Evolutionary conservation across 306 rosid species (phyloP).

Genomic region (Astragalus glycyphyllos): DNA sequence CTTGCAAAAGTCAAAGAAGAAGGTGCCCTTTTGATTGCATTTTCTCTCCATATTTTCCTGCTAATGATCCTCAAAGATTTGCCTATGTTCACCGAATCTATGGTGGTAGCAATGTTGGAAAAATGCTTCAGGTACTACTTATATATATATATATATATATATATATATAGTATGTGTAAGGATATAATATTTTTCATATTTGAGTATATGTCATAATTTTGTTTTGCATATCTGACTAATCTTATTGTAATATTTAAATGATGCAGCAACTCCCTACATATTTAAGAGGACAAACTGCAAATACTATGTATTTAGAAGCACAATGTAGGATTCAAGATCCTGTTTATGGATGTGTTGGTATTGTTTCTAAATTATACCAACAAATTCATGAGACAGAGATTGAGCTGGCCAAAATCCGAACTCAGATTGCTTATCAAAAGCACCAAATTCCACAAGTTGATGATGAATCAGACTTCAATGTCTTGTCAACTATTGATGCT

Average conservation of each 20-base stretch:
- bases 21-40: slow-evolving; percentile 78
- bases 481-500: neutral
- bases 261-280: slow-evolving; percentile 57
- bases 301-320: slow-evolving; percentile 66
- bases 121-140: slow-evolving; percentile 67
- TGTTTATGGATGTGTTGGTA: slow-evolving; percentile 70
- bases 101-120: slow-evolving; percentile 78
- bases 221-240: neutral
- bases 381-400: no score
- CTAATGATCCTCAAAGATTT: slow-evolving; percentile 78
- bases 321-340: slow-evolving; percentile 66
- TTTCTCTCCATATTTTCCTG: slow-evolving; percentile 74
- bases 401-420: slow-evolving; percentile 56
- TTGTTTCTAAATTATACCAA: no score
- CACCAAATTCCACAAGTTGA: slow-evolving; percentile 31
- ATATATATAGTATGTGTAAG: neutral
- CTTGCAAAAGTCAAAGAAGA: slow-evolving; percentile 77
- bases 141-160: neutral
- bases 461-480: slow-evolving; percentile 34
- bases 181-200: neutral
- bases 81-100: slow-evolving; percentile 69
- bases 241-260: neutral
- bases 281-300: slow-evolving; percentile 60
- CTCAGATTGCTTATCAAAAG: slow-evolving; percentile 52
- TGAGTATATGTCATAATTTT: no score